Evolutionary conservation across 495 filamentous ascomycete species (phyloP), one percentile per base, ranked within the genome.

Genomic region (Talaromyces nanjingensis): DNA sequence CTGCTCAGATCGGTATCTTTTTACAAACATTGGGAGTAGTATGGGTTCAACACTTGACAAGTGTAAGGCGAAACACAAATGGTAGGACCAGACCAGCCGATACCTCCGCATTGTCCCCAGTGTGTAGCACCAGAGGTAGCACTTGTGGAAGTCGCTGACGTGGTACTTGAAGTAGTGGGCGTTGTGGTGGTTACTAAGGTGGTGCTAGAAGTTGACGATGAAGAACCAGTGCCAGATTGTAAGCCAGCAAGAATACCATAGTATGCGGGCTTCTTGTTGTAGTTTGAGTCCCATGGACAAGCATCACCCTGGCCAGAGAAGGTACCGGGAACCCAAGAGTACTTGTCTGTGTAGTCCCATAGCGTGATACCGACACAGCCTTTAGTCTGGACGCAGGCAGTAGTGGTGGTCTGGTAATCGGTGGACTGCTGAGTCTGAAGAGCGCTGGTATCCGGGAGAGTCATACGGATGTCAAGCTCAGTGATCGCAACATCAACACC

Each of bases 311-410:
- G 67, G 18, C 84, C 74, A 37, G 76, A 62, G 68, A 89, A 89
- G 0, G 76, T 75, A 27, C 67, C 66, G 0, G 86, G 85, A 18
- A 89, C 77, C 86, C 86, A 89, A 22, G 74, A 79, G 72, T 86
- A 84, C 72, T 83, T 70, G 67, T 88, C 86, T 20, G 79, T 83
- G 74, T 81, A 87, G 64, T 83, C 79, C 86, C 86, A 88, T 64
- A 86, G 79, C n/a, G 86, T 91, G 31, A 91, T 76, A 5, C 88
- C 89, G 3, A 89, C 79, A 67, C 89, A 92, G 5, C 74, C 67
- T n/a, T 75, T 60, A 0, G 83, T 72, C 57, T 81, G 75, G 18
- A 86, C 66, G 66, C 89, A 91, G 0, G 86, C 85, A n/a, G 70
- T 74, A 14, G 84, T 80, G 16, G 85, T 76, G 64, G 73, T 80